Evolutionary conservation across 495 filamentous ascomycete genomes (phyloP).

Genomic region (Trypethelium eluteriae): DNA sequence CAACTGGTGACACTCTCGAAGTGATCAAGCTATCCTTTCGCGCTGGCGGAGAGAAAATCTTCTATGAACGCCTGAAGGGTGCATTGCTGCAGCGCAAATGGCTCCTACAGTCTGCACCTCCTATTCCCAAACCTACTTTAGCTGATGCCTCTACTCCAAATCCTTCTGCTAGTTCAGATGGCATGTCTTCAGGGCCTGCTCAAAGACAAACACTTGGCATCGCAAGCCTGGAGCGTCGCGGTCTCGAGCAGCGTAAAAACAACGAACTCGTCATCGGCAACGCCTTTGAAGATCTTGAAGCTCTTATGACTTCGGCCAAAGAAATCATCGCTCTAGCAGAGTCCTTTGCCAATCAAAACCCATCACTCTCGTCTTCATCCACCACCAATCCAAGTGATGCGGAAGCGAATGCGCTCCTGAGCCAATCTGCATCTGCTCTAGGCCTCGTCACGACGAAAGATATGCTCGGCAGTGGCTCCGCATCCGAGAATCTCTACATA

Average conservation of each 20-base stretch:
- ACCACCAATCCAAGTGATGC: constrained; percentile 40
- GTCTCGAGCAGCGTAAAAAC: constrained; percentile 73
- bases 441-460: constrained; percentile 91
- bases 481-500: constrained; percentile 54
- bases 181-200: neutral
- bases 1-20: constrained; percentile 54
- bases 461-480: constrained; percentile 54
- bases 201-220: constrained; percentile 72
- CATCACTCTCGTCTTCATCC: constrained; percentile 5
- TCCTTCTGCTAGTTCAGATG: neutral
- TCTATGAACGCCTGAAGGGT: constrained; percentile 79
- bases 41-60: constrained; percentile 78
- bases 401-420: constrained; percentile 66
- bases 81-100: constrained; percentile 91
- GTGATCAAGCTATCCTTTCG: constrained; percentile 88
- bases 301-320: constrained; percentile 93
- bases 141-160: constrained; percentile 24
- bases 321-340: constrained; percentile 91
- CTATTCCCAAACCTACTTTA: constrained; percentile 59
- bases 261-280: constrained; percentile 89
- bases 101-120: constrained; percentile 88
- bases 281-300: constrained; percentile 93
- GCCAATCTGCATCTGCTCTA: constrained; percentile 74
- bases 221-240: constrained; percentile 79
- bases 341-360: constrained; percentile 63